These are phyloP conservation scores for Neurospora sp. DNA, from an alignment of 495 filamentous ascomycete species.

Conservation along the genomic window DNA sequence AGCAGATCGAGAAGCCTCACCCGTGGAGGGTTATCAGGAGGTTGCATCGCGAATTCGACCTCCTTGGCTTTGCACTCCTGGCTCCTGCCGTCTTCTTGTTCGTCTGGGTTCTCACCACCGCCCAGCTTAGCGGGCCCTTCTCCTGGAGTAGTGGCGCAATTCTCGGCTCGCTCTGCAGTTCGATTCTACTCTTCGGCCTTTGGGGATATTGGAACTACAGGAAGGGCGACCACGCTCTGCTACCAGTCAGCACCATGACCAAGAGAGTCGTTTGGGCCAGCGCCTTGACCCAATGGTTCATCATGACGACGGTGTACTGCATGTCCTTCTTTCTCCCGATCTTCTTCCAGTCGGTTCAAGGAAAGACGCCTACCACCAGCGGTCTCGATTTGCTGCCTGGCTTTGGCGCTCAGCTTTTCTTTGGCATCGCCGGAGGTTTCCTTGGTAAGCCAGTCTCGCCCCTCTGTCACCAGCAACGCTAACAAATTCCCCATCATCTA, in stretches of 20 bases:
- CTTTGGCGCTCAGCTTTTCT: conserved; percentile 27
- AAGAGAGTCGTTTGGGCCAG: conserved; percentile 49
- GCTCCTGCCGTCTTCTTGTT: conserved; percentile 42
- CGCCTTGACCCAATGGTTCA: conserved; percentile 38
- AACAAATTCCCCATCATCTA: not conserved
- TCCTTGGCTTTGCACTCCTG: conserved; percentile 52
- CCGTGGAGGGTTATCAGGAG: conserved; percentile 14
- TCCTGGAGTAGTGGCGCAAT: conserved; percentile 51
- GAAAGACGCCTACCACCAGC: conserved; percentile 36
- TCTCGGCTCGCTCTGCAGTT: conserved; percentile 54
- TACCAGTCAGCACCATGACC: conserved; percentile 55
- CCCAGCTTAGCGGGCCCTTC: conserved; percentile 71
- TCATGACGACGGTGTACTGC: conserved; percentile 49
- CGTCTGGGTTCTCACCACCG: conserved; percentile 57
- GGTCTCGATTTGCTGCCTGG: conserved; percentile 43
- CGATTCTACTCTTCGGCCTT: conserved; percentile 42
- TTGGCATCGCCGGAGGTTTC: conserved; percentile 43
- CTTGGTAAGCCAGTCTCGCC: conserved; percentile 27
- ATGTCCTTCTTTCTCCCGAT: conserved; percentile 52
- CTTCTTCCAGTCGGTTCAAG: conserved; percentile 60
- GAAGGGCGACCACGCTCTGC: conserved; percentile 53
- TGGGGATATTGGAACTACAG: conserved; percentile 52
- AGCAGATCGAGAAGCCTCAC: conserved; percentile 28
- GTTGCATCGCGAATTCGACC: conserved; percentile 53
- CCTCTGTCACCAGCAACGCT: conserved; percentile 7